A percentile compares a stretch with the other conserved stretches of the same genome.
phyloP scores from a whole-genome alignment of 1,284 basidiomycete genomes.

The Anthracocystis panici-leucophaei region DNA sequence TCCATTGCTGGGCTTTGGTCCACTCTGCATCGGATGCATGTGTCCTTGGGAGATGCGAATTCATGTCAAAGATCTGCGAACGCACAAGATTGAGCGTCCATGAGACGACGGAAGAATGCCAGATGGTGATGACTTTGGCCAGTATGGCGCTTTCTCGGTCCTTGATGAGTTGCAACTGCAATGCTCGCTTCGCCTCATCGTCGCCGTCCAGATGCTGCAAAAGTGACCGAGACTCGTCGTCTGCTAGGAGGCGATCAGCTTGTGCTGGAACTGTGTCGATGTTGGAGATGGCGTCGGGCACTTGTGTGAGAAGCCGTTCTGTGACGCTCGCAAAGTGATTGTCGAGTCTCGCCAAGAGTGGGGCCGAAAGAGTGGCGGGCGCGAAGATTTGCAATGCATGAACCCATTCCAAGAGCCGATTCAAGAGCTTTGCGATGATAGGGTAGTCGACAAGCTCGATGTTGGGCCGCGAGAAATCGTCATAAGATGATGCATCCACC shows the following conservation, averaged over 20 bases:
- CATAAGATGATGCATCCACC: constrained; percentile 8
- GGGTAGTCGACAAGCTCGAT: constrained; percentile 38
- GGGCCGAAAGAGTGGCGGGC: background rate
- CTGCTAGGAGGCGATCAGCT: background rate
- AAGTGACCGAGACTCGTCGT: constrained; percentile 8
- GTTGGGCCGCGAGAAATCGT: constrained; percentile 28
- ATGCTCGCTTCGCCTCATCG: background rate
- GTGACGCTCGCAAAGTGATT: constrained; percentile 7
- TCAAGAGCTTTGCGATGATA: constrained; percentile 29
- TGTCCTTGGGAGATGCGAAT: background rate
- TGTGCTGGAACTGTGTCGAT: background rate
- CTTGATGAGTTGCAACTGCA: constrained; percentile 16
- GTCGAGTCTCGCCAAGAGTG: constrained; percentile 8
- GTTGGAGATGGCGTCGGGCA: constrained; percentile 9
- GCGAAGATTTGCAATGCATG: constrained; percentile 39
- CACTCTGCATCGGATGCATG: background rate
- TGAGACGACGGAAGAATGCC: constrained; percentile 23
- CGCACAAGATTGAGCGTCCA: constrained; percentile 28
- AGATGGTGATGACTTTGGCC: constrained; percentile 18
- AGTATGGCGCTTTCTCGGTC: constrained; percentile 21
- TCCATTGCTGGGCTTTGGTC: constrained; percentile 15
- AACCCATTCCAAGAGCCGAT: constrained; percentile 26
- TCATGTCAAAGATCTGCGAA: constrained; percentile 18
- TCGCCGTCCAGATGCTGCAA: constrained; percentile 14
- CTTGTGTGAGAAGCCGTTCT: constrained; percentile 7